Conservation (phyloP, 2,329 filamentous ascomycete species). For the Penicillium aurantiogriseum region DNA sequence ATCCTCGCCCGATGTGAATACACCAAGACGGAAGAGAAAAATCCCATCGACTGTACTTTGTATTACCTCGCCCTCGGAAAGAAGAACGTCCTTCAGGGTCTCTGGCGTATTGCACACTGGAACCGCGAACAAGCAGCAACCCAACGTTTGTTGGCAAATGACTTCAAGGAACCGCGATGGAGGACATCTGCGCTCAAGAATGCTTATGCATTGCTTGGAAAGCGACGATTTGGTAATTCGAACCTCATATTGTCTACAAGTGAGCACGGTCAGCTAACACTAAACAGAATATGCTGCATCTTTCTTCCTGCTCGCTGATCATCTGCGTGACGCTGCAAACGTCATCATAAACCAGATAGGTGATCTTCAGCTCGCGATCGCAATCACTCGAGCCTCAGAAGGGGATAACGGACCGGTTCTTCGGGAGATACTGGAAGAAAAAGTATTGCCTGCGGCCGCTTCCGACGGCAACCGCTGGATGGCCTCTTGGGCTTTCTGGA, state of each 20-base stretch:
- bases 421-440: slow-evolving; percentile 71
- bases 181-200: slow-evolving; percentile 90
- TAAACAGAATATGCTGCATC: slow-evolving; percentile 83
- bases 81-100: slow-evolving; percentile 81
- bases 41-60: slow-evolving; percentile 85
- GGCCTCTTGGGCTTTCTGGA: slow-evolving; percentile 93
- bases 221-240: slow-evolving; percentile 71
- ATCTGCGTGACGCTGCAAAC: slow-evolving; percentile 78
- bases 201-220: slow-evolving; percentile 90
- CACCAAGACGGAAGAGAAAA: slow-evolving; percentile 79
- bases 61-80: slow-evolving; percentile 90
- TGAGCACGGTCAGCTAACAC: slow-evolving; percentile 6
- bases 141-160: slow-evolving; percentile 76
- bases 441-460: slow-evolving; percentile 73
- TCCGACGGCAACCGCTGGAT: slow-evolving; percentile 88
- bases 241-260: neutral
- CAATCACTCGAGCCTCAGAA: slow-evolving; percentile 82
- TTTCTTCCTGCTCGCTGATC: slow-evolving; percentile 89
- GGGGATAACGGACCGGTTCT: slow-evolving; percentile 77
- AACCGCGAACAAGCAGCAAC: slow-evolving; percentile 82
- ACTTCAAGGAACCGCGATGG: slow-evolving; percentile 86
- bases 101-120: slow-evolving; percentile 94
- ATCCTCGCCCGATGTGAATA: slow-evolving; percentile 91
- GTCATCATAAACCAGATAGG: slow-evolving; percentile 83
- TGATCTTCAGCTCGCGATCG: slow-evolving; percentile 85